Evolutionary conservation across 78 protist genomes (phyloP).

Genomic region (Salpingoeca rosetta): DNA sequence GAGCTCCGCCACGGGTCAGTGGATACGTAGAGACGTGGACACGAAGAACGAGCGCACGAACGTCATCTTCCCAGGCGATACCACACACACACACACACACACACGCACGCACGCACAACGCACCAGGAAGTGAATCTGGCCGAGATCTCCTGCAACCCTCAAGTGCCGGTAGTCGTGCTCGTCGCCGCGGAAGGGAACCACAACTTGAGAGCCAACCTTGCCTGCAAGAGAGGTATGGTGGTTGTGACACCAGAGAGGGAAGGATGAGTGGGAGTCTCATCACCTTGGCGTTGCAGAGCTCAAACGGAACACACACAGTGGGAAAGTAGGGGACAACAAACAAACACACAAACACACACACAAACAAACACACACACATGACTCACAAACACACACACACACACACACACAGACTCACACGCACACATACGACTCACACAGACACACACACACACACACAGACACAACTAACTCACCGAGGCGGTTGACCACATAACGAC

Average conservation of each 20-base stretch:
- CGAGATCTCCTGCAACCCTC: constrained; percentile 51
- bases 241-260: too few relatives aligned
- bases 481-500: constrained; percentile 26
- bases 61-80: not conserved
- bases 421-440: too few relatives aligned
- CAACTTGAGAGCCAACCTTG: constrained; percentile 11
- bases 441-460: not conserved
- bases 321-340: not conserved
- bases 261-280: too few relatives aligned
- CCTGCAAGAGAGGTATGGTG: too few relatives aligned
- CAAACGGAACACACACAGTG: not conserved
- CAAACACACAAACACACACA: too few relatives aligned
- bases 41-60: not conserved
- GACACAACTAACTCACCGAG: not conserved
- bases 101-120: not conserved
- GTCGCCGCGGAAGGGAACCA: constrained; percentile 43
- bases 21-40: not conserved
- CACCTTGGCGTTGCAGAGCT: too few relatives aligned
- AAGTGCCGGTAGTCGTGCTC: constrained; percentile 22
- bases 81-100: not conserved
- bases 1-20: too few relatives aligned
- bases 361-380: too few relatives aligned
- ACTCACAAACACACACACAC: too few relatives aligned
- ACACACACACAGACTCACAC: too few relatives aligned
- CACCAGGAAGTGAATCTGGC: constrained; percentile 22